A percentile compares a stretch with the other conserved stretches of the same genome.
Conservation (phyloP, 1,284 basidiomycete species). For the Austropuccinia psidii region DNA sequence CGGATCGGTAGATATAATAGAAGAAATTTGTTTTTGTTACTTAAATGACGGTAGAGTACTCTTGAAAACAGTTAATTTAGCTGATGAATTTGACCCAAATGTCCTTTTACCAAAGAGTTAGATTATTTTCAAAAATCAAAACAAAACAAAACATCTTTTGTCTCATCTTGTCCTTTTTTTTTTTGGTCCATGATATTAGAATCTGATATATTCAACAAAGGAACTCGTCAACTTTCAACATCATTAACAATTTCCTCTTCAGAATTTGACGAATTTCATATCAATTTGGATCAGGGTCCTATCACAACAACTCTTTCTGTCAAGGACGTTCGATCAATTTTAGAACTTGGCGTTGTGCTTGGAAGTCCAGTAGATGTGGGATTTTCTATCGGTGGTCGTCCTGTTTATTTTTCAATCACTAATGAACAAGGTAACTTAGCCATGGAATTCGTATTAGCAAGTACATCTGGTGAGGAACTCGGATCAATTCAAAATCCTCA, state of each 20-base stretch:
- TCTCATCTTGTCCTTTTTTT: not conserved
- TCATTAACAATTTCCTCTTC: not conserved
- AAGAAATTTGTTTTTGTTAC: constrained; percentile 34
- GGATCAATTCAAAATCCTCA: no score
- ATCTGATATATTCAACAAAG: constrained; percentile 26
- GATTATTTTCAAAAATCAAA: no score
- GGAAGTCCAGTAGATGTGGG: constrained; percentile 25
- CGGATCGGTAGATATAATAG: constrained; percentile 2
- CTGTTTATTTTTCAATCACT: constrained; percentile 28
- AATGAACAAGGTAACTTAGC: not conserved
- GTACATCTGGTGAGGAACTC: constrained; percentile 16
- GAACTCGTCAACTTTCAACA: constrained; percentile 19
- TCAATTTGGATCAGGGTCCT: not conserved
- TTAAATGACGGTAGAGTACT: constrained; percentile 1
- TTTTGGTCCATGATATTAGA: not conserved
- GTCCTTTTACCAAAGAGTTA: constrained; percentile 14
- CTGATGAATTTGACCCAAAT: not conserved
- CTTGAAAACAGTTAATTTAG: constrained; percentile 20
- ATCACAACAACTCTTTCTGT: constrained; percentile 24
- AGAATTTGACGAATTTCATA: constrained; percentile 21
- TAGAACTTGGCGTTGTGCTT: constrained; percentile 17
- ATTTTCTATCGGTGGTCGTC: constrained; percentile 21
- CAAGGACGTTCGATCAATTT: constrained; percentile 31
- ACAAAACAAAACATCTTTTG: no score
- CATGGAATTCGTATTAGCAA: constrained; percentile 28